Evolutionary conservation across 257 asterid genomes (phyloP).

Genomic region (Eustoma russellianum): DNA sequence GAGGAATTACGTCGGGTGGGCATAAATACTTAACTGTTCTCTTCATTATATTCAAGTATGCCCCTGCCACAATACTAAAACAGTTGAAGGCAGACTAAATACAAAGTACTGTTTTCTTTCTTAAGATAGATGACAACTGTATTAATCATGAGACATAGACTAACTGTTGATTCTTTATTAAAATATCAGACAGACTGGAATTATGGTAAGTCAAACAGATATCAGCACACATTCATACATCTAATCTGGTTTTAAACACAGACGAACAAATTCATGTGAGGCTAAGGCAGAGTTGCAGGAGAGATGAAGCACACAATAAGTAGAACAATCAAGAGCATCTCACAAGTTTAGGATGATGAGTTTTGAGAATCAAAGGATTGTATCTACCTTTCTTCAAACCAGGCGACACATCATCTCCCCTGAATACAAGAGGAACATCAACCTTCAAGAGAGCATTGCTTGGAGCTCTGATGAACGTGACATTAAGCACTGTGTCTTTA

Average conservation of each 20-base stretch:
- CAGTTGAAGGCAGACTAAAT: too few relatives aligned
- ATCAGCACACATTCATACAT: too few relatives aligned
- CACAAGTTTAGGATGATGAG: not conserved
- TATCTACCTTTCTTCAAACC: slow-evolving; percentile 63
- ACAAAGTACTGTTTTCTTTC: too few relatives aligned
- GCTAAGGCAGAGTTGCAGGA: too few relatives aligned
- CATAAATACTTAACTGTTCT: slow-evolving; percentile 73
- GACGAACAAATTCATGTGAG: too few relatives aligned
- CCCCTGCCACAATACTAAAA: slow-evolving; percentile 34
- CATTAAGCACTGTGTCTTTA: slow-evolving; percentile 70
- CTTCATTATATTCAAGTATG: slow-evolving; percentile 62
- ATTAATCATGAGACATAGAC: too few relatives aligned
- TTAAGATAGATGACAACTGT: too few relatives aligned
- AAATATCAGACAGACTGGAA: too few relatives aligned
- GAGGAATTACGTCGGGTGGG: slow-evolving; percentile 86
- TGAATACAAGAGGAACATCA: slow-evolving; percentile 72
- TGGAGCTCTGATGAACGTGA: slow-evolving; percentile 91
- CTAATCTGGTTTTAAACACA: too few relatives aligned
- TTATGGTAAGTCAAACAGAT: too few relatives aligned
- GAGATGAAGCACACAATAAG: too few relatives aligned
- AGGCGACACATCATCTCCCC: slow-evolving; percentile 88
- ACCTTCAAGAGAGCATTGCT: slow-evolving; percentile 55
- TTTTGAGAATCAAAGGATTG: slow-evolving; percentile 3
- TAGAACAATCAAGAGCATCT: not conserved
- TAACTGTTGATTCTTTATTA: too few relatives aligned